Evolutionary conservation across 2,329 filamentous ascomycete species (phyloP).

Genomic region (Lasiodiplodia citricola): DNA sequence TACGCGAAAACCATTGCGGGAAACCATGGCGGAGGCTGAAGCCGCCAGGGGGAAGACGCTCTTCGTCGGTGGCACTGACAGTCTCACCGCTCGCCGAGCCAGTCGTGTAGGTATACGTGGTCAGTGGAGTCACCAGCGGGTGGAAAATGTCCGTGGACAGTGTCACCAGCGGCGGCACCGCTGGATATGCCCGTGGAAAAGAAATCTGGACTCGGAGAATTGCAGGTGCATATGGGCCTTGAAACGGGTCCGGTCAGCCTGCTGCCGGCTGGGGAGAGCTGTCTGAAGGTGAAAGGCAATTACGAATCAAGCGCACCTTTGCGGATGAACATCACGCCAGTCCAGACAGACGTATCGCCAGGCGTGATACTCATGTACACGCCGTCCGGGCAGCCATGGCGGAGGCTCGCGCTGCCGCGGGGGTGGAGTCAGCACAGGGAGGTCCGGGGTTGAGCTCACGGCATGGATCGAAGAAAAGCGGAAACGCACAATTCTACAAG

Average conservation of each 20-base stretch:
- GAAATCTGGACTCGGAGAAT: slow-evolving; percentile 89
- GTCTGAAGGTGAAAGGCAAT: slow-evolving; percentile 20
- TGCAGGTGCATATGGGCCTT: slow-evolving; percentile 87
- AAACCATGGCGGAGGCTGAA: slow-evolving; percentile 93
- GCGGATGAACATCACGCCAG: slow-evolving; percentile 88
- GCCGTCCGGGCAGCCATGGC: slow-evolving; percentile 81
- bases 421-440: slow-evolving; percentile 19
- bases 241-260: slow-evolving; percentile 22
- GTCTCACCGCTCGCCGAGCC: slow-evolving; percentile 73
- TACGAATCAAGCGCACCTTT: slow-evolving; percentile 64
- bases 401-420: slow-evolving; percentile 71
- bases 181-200: slow-evolving; percentile 82
- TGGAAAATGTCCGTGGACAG: slow-evolving; percentile 96
- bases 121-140: slow-evolving; percentile 87
- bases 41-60: slow-evolving; percentile 82
- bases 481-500: slow-evolving; percentile 77
- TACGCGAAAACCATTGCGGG: slow-evolving; percentile 77
- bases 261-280: slow-evolving; percentile 11
- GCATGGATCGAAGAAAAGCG: not conserved
- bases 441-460: slow-evolving; percentile 7
- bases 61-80: slow-evolving; percentile 81
- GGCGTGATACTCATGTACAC: slow-evolving; percentile 86
- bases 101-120: slow-evolving; percentile 92
- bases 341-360: slow-evolving; percentile 82
- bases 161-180: slow-evolving; percentile 79